Base-by-base conservation (phyloP, 345 rosid species). In the Rhizophora apiculata region DNA sequence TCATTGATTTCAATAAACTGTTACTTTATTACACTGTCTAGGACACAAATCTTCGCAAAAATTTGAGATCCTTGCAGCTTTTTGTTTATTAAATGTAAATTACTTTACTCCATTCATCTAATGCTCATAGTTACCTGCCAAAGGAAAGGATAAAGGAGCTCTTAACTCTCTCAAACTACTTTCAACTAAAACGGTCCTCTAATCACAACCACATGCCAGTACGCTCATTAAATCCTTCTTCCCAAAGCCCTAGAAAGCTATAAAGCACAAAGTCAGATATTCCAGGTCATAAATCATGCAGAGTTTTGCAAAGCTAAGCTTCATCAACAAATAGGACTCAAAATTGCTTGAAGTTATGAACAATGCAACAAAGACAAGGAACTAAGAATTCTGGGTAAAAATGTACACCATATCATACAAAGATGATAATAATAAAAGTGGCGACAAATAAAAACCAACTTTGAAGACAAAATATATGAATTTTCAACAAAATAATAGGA, bases 151-250 rank as follows among this genome's bases (percentile, higher is more conserved):
- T 8, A 32, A 69, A 30, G 31, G 20, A 34, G 20, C 34, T 22
- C 18, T 69, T 22, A 34, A 69, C 43, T 20, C 31, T 49, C 22
- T 16, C 53, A 39, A 31, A 32, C n/a, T 31, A 10, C 37, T 53
- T 65, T 32, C 60, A 43, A 13, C 49, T 43, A 43, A 43, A 11
- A 43, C 20, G 10, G 65, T 64, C 54, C 60, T 65, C 59, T 4
- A 64, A 21, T 31, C 61, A 57, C 20, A 36, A 65, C 18, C 20
- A 49, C 36, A 31, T 6, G 21, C 3, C 4, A 59, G 36, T 48
- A 46, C 9, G 31, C 6, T 8, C 49, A 31, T 18, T 46, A 21
- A 64, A 64, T 64, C 62, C 63, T 56, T 63, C 22, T 71, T 56
- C 2, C 31, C 11, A n/a, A 34, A 63, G 22, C 49, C 20, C 43